A percentile compares a stretch with the other conserved stretches of the same genome.
phyloP scores from a whole-genome alignment of 352 stramenopile genomes.

The Phytophthora cryptogea region DNA sequence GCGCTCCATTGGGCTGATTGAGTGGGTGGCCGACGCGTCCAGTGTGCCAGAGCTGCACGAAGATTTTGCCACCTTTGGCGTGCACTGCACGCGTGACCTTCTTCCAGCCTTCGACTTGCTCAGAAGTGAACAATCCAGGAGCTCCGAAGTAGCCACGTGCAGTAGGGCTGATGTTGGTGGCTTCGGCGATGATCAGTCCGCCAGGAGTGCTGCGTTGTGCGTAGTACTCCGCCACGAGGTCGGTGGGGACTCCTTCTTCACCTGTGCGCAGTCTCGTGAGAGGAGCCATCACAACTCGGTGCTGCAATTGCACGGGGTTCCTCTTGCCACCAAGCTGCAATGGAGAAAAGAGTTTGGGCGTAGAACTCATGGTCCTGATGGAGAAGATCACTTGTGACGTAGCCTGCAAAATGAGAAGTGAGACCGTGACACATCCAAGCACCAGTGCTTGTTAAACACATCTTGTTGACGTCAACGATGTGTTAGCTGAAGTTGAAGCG shows the following conservation, averaged over 20 bases:
- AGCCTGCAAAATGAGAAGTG: conserved; percentile 17
- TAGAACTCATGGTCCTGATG: conserved; percentile 9
- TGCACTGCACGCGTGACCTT: conserved; percentile 69
- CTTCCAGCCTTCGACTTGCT: conserved; percentile 63
- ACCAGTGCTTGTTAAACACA: conserved; percentile 6
- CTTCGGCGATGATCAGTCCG: conserved; percentile 68
- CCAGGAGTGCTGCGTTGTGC: conserved; percentile 54
- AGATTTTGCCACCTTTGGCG: conserved; percentile 74
- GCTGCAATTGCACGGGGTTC: conserved; percentile 50
- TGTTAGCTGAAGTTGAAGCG: too few relatives aligned
- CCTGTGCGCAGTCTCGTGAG: conserved; percentile 53
- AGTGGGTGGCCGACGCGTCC: conserved; percentile 65
- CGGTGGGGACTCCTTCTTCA: conserved; percentile 39
- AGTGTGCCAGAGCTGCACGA: conserved; percentile 87
- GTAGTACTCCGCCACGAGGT: conserved; percentile 65
- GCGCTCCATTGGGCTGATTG: conserved; percentile 50
- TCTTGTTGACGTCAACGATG: conserved; percentile 31
- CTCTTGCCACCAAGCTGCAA: conserved; percentile 49
- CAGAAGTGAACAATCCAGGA: conserved; percentile 46
- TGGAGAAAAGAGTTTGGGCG: conserved; percentile 48
- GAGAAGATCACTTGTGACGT: not conserved
- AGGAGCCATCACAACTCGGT: conserved; percentile 75
- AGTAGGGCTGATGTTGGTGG: conserved; percentile 50
- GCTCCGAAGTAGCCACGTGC: conserved; percentile 47
- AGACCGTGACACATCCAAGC: conserved; percentile 9